A percentile compares a stretch with the other conserved stretches of the same genome.
These are phyloP conservation scores for Alternaria dauci DNA, from an alignment of 2,329 filamentous ascomycete species.

Conservation along the genomic window DNA sequence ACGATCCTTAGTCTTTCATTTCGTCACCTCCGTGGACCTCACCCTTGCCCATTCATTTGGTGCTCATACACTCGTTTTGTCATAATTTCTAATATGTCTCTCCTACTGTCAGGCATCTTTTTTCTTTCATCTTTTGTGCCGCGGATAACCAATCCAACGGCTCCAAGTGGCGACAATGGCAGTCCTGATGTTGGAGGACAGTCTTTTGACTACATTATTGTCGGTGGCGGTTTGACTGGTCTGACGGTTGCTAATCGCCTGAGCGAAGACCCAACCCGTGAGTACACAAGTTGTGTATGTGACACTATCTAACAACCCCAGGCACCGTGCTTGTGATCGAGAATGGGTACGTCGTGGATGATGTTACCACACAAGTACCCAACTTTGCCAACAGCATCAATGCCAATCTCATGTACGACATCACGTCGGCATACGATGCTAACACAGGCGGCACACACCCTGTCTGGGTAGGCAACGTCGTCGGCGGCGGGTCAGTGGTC, in stretches of 20 bases:
- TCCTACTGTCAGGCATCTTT: constrained; percentile 17
- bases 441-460: constrained; percentile 24
- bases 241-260: constrained; percentile 43
- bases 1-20: neutral
- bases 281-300: neutral
- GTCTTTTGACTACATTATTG: constrained; percentile 44
- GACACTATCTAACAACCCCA: constrained; percentile 11
- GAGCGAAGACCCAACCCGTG: constrained; percentile 37
- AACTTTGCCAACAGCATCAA: constrained; percentile 36
- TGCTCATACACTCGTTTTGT: constrained; percentile 5
- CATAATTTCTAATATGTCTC: constrained; percentile 17
- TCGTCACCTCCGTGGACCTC: neutral
- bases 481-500: constrained; percentile 50
- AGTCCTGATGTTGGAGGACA: constrained; percentile 25
- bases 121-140: constrained; percentile 31
- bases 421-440: constrained; percentile 32
- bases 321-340: constrained; percentile 42
- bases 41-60: constrained; percentile 6
- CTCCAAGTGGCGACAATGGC: constrained; percentile 8
- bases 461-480: constrained; percentile 35
- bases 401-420: constrained; percentile 33
- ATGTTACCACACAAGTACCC: constrained; percentile 34
- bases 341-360: constrained; percentile 34
- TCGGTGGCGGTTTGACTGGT: constrained; percentile 44
- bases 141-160: constrained; percentile 6